Percentiles rank a stretch among this genome's conserved stretches.
These are phyloP conservation scores for Eustoma russellianum DNA, from an alignment of 257 asterid species.

Conservation along the genomic window DNA sequence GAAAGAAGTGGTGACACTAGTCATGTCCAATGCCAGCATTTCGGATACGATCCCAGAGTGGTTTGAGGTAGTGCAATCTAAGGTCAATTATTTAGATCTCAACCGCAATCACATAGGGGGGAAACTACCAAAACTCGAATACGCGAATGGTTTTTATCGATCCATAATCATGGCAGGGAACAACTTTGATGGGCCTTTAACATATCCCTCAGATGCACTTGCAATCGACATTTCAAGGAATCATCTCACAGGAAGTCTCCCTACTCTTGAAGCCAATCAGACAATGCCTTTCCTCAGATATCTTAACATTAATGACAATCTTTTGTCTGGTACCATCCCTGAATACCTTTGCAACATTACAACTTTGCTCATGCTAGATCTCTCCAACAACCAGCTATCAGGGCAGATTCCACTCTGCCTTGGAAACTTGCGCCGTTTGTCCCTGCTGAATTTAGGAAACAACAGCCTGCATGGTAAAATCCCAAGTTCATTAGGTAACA, in stretches of 20 bases:
- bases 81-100: constrained; percentile 11
- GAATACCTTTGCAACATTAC: constrained; percentile 3
- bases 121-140: constrained; percentile 8
- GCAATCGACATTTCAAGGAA: constrained; percentile 11
- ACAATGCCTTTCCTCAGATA: background rate
- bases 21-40: constrained; percentile 11
- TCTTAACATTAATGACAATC: constrained; percentile 13
- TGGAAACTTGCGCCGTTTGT: constrained; percentile 5
- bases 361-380: background rate
- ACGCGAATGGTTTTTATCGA: background rate
- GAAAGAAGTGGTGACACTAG: background rate
- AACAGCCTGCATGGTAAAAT: constrained; percentile 18
- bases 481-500: constrained; percentile 18
- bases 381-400: constrained; percentile 12
- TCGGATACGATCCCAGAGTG: constrained; percentile 14
- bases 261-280: background rate
- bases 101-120: constrained; percentile 10
- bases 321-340: constrained; percentile 11
- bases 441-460: constrained; percentile 5
- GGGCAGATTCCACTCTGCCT: constrained; percentile 12
- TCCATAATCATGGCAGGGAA: constrained; percentile 1
- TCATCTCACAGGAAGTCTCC: constrained; percentile 10
- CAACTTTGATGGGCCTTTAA: constrained; percentile 13
- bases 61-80: constrained; percentile 4
- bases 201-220: constrained; percentile 8